Conservation (phyloP, 768 basidiomycete species). For the Suillus variegatus region DNA sequence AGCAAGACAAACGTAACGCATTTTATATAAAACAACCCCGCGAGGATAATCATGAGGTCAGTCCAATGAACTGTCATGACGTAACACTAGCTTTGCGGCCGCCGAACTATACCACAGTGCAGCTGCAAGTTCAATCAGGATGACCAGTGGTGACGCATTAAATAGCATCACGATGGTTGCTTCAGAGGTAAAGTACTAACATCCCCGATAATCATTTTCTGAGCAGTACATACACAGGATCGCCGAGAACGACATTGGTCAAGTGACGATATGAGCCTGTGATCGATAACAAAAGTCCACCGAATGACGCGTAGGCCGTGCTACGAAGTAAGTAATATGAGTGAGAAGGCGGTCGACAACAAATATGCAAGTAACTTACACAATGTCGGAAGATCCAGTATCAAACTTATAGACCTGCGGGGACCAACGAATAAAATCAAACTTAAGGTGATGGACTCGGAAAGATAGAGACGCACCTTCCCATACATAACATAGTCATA, state of each 20-base stretch:
- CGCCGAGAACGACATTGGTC: conserved; percentile 88
- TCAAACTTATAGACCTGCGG: neutral
- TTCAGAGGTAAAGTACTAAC: neutral
- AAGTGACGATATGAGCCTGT: conserved; percentile 92
- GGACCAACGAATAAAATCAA: conserved; percentile 9
- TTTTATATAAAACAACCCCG: neutral
- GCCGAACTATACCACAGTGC: neutral
- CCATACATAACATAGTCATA: conserved; percentile 99
- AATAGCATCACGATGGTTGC: neutral
- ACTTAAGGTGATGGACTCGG: neutral
- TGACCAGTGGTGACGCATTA: neutral
- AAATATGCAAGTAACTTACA: conserved; percentile 52
- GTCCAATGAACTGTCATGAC: neutral
- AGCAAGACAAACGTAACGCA: neutral
- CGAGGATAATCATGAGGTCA: neutral
- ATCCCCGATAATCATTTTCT: conserved; percentile 52
- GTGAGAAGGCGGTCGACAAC: conserved; percentile 5
- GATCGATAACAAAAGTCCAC: conserved; percentile 91
- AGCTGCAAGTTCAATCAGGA: neutral
- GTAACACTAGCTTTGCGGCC: neutral
- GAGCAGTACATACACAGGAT: conserved; percentile 88
- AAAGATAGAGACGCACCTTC: conserved; percentile 56
- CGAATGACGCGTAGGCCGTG: conserved; percentile 95
- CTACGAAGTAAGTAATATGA: conserved; percentile 39
- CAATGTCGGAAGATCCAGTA: conserved; percentile 39